These are phyloP conservation scores for Chiua sp. DNA, from an alignment of 1,284 basidiomycete species.

Conservation along the genomic window DNA sequence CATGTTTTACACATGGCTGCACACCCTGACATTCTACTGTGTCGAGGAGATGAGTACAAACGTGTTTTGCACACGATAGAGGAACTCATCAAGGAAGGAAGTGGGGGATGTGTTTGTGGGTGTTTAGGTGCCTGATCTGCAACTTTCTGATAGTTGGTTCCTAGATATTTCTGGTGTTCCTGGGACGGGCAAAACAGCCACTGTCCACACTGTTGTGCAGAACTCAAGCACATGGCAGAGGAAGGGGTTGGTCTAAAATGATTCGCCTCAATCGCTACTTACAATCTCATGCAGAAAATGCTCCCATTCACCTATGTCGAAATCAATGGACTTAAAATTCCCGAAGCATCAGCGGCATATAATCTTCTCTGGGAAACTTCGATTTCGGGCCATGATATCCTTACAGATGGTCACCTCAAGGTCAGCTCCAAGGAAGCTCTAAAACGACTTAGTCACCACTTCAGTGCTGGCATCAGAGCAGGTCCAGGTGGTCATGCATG, in stretches of 20 bases:
- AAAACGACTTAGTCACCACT: constrained; percentile 67
- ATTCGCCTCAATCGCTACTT: background rate
- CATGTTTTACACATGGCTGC: constrained; percentile 93
- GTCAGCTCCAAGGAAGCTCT: constrained; percentile 76
- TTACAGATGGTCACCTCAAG: constrained; percentile 63
- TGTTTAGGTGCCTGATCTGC: constrained; percentile 20
- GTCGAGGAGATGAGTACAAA: constrained; percentile 88
- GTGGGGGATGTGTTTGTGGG: constrained; percentile 95
- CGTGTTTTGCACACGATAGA: constrained; percentile 81
- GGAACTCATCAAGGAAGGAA: constrained; percentile 90
- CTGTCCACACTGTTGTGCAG: constrained; percentile 92
- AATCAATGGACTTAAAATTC: constrained; percentile 95
- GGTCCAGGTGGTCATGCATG: constrained; percentile 77
- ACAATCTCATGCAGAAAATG: constrained; percentile 64
- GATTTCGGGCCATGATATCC: constrained; percentile 75
- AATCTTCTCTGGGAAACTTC: constrained; percentile 90
- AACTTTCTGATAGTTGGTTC: background rate
- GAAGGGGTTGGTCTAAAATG: constrained; percentile 59
- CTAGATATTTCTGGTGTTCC: constrained; percentile 97
- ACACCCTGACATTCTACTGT: constrained; percentile 90
- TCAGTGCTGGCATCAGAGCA: constrained; percentile 54
- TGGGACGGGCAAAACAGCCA: constrained; percentile 98
- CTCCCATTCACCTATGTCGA: constrained; percentile 97
- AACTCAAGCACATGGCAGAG: constrained; percentile 87
- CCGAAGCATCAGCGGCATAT: constrained; percentile 89